Percentiles rank a stretch among this genome's conserved stretches.
These are phyloP conservation scores for Aspergillus coremiiformis DNA, from an alignment of 495 filamentous ascomycete genomes.

Conservation along the genomic window DNA sequence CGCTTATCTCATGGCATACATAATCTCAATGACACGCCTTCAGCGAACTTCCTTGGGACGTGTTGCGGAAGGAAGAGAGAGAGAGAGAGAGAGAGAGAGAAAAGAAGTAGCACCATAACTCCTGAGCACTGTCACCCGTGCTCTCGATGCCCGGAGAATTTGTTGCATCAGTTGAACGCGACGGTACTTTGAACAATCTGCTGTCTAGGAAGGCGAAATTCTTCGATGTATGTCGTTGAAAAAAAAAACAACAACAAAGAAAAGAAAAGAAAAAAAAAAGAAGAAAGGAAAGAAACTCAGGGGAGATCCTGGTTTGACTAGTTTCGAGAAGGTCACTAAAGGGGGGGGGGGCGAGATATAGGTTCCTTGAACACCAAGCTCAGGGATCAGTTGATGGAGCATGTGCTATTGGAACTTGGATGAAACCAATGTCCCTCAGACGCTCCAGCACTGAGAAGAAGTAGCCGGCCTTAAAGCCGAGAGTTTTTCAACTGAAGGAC, in stretches of 20 bases:
- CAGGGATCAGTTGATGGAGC: background rate
- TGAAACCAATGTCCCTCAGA: background rate
- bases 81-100: background rate
- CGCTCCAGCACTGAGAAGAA: background rate
- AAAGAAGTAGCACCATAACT: slow-evolving; percentile 1
- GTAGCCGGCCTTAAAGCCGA: background rate
- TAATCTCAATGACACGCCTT: slow-evolving; percentile 3
- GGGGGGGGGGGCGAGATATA: background rate
- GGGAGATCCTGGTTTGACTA: background rate
- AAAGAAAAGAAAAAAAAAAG: too few species aligned
- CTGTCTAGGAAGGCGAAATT: background rate
- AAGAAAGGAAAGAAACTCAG: background rate
- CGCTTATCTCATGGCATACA: slow-evolving; percentile 20
- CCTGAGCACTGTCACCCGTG: slow-evolving; percentile 5
- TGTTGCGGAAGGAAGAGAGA: background rate
- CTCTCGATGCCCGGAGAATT: background rate
- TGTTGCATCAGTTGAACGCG: background rate
- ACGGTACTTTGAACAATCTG: background rate
- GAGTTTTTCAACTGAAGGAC: background rate
- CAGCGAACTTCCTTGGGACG: background rate
- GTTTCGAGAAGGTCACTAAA: background rate
- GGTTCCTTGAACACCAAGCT: background rate
- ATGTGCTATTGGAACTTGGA: background rate
- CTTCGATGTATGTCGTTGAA: background rate
- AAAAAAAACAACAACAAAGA: background rate